Conservation (phyloP, 2,329 filamentous ascomycete species). For the Camillea tinctor region DNA sequence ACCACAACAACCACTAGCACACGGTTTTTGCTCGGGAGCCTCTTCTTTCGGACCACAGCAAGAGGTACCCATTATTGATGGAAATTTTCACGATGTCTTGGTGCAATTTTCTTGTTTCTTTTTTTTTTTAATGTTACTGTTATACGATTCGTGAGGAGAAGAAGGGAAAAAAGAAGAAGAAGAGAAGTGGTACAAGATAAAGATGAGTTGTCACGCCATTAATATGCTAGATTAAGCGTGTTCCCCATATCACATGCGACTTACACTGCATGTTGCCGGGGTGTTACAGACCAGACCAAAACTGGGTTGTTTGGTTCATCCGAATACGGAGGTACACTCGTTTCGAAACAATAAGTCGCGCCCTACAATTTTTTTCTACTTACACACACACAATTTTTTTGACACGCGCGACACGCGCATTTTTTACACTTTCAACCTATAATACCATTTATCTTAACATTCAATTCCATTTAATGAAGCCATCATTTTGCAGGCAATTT, state of each 20-base stretch:
- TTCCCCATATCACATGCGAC: neutral
- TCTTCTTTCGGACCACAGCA: neutral
- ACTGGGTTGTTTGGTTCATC: too few species aligned
- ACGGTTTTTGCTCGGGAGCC: neutral
- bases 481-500: too few species aligned
- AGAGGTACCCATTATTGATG: neutral
- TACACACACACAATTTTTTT: too few species aligned
- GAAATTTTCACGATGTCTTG: neutral
- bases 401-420: too few species aligned
- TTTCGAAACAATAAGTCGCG: too few species aligned
- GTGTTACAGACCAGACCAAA: too few species aligned
- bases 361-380: too few species aligned
- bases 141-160: neutral
- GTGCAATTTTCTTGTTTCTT: neutral
- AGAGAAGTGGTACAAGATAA: neutral
- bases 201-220: neutral
- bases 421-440: too few species aligned
- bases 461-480: too few species aligned
- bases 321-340: too few species aligned
- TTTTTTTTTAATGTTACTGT: neutral
- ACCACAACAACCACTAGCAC: neutral
- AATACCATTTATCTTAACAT: too few species aligned
- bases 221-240: neutral
- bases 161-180: neutral
- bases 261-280: too few species aligned